A percentile compares a stretch with the other conserved stretches of the same genome.
phyloP scores from a whole-genome alignment of 2,329 filamentous ascomycete species.

The Chaetomiaceae sp. region DNA sequence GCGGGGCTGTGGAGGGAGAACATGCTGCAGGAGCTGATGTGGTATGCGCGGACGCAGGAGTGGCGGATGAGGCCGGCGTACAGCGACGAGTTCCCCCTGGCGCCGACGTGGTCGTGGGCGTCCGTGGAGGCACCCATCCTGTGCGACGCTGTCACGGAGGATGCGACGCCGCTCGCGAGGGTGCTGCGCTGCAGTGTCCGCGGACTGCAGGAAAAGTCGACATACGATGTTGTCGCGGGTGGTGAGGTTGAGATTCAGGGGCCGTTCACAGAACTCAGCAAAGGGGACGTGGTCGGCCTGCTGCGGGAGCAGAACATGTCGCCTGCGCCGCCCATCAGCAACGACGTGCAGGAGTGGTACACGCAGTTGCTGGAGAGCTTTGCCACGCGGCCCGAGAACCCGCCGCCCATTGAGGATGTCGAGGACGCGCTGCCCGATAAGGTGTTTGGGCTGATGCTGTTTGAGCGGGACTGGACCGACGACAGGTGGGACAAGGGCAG shows the following conservation, averaged over 20 bases:
- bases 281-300: background rate
- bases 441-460: constrained; percentile 9
- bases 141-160: constrained; percentile 1
- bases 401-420: background rate
- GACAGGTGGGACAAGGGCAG: background rate
- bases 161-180: constrained; percentile 3
- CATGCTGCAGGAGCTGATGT: constrained; percentile 12
- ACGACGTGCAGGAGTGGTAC: constrained; percentile 13
- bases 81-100: background rate
- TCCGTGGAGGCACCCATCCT: constrained; percentile 5
- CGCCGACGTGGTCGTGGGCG: constrained; percentile 15
- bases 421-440: background rate
- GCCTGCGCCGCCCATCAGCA: constrained; percentile 5
- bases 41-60: constrained; percentile 6
- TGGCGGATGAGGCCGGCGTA: background rate
- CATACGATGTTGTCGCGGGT: background rate
- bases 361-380: constrained; percentile 4
- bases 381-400: background rate
- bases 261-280: constrained; percentile 2
- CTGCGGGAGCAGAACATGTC: background rate
- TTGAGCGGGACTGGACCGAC: constrained; percentile 7
- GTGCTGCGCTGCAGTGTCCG: background rate
- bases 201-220: background rate
- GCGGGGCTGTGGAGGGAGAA: constrained; percentile 15
- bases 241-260: constrained; percentile 2